phyloP scores from a whole-genome alignment of 2,329 filamentous ascomycete species.

The Zelopaecilomyces penicillatus region DNA sequence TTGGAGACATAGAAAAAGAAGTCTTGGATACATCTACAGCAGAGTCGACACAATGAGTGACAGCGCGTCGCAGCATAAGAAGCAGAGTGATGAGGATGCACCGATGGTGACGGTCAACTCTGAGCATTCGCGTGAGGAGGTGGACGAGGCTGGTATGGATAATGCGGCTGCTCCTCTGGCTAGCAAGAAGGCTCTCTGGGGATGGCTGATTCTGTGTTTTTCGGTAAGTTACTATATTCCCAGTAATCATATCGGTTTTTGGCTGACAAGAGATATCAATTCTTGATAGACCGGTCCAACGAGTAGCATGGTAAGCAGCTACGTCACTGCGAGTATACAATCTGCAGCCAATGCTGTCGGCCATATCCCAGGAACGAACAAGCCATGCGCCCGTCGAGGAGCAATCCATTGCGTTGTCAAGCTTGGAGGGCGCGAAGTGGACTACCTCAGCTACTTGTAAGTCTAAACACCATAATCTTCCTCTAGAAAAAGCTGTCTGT shows the following conservation, averaged over 20 bases:
- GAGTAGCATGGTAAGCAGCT: constrained; percentile 11
- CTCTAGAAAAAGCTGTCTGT: too few relatives aligned
- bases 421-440: constrained; percentile 11
- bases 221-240: constrained; percentile 4
- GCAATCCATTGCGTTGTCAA: constrained; percentile 13
- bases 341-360: constrained; percentile 13
- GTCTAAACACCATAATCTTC: not conserved
- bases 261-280: not conserved
- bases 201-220: constrained; percentile 13
- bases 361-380: constrained; percentile 11
- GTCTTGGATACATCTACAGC: too few relatives aligned
- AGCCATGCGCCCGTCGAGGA: constrained; percentile 12
- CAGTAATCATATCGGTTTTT: not conserved
- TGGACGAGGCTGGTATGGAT: not conserved
- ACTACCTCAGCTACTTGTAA: constrained; percentile 15
- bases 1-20: too few relatives aligned
- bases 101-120: too few relatives aligned
- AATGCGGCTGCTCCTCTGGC: not conserved
- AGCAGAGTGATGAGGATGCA: too few relatives aligned
- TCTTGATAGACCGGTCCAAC: constrained; percentile 11
- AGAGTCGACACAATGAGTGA: too few relatives aligned
- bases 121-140: too few relatives aligned
- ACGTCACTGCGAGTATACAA: constrained; percentile 14
- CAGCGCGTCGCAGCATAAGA: too few relatives aligned
- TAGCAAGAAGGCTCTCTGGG: constrained; percentile 11